Evolutionary conservation across 805 yeast species (phyloP).

Genomic region (Teunomyces tritomae): DNA sequence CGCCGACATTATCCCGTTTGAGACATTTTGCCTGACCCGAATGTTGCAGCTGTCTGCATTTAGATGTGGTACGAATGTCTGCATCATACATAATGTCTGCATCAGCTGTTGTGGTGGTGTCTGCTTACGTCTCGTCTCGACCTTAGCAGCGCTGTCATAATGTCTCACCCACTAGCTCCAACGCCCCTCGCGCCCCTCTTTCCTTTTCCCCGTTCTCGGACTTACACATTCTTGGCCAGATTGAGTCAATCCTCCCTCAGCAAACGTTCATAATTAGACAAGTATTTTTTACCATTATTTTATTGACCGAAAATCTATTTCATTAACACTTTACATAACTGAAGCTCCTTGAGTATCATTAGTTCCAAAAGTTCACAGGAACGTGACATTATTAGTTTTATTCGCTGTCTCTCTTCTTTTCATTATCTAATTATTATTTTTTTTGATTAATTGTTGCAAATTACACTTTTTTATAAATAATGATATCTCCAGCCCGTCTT

Average conservation of each 20-base stretch:
- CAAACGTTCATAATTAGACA: background rate
- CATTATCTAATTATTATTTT: background rate
- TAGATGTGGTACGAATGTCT: background rate
- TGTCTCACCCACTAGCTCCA: no score
- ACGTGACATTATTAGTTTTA: background rate
- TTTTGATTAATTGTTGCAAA: no score
- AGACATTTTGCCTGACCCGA: background rate
- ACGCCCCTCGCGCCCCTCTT: no score
- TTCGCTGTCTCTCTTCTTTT: background rate
- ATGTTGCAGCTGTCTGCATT: background rate
- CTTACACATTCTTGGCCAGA: background rate
- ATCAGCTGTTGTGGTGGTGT: no score
- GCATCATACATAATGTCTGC: background rate
- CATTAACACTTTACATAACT: no score
- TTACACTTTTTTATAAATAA: constrained; percentile 45
- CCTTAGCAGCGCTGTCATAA: no score
- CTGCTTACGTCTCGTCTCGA: no score
- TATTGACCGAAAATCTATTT: background rate
- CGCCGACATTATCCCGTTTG: background rate
- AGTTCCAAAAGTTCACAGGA: background rate
- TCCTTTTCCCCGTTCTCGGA: background rate
- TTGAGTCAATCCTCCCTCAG: background rate
- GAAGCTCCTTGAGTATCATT: no score
- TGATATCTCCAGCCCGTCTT: constrained; percentile 74
- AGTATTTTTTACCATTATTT: background rate